Evolutionary conservation across 2,329 filamentous ascomycete species (phyloP).

Genomic region (Atkinsonella texensis): DNA sequence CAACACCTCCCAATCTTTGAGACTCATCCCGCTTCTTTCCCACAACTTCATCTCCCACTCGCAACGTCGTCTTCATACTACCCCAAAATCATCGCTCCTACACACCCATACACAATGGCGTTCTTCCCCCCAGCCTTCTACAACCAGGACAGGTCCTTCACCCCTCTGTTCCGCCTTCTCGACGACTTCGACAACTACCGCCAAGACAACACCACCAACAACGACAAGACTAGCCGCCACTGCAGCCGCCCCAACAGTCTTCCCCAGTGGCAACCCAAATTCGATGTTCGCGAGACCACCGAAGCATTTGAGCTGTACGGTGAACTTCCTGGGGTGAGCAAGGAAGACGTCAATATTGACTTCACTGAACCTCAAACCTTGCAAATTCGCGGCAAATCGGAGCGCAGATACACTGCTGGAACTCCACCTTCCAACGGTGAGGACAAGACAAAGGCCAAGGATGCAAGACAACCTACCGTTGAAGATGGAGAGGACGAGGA

Average conservation of each 20-base stretch:
- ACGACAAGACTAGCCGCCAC: constrained; percentile 15
- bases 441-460: constrained; percentile 23
- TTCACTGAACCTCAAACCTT: constrained; percentile 68
- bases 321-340: constrained; percentile 64
- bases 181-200: constrained; percentile 51
- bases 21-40: background rate
- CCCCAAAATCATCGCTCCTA: constrained; percentile 11
- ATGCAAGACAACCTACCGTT: constrained; percentile 48
- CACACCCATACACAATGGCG: constrained; percentile 37
- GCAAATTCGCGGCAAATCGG: constrained; percentile 55
- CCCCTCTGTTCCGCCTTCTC: constrained; percentile 51
- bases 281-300: constrained; percentile 63
- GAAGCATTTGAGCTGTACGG: constrained; percentile 65
- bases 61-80: background rate
- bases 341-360: constrained; percentile 64
- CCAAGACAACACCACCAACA: constrained; percentile 17
- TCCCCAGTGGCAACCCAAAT: constrained; percentile 59
- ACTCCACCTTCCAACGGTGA: constrained; percentile 24
- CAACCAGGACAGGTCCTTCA: constrained; percentile 39
- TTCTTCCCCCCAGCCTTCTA: constrained; percentile 45
- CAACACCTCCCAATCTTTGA: no score
- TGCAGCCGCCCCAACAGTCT: constrained; percentile 18
- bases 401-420: constrained; percentile 49
- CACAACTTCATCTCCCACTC: background rate
- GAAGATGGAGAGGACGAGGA: constrained; percentile 43